Evolutionary conservation across 495 filamentous ascomycete genomes (phyloP).

Genomic region (Tuber melanosporum): DNA sequence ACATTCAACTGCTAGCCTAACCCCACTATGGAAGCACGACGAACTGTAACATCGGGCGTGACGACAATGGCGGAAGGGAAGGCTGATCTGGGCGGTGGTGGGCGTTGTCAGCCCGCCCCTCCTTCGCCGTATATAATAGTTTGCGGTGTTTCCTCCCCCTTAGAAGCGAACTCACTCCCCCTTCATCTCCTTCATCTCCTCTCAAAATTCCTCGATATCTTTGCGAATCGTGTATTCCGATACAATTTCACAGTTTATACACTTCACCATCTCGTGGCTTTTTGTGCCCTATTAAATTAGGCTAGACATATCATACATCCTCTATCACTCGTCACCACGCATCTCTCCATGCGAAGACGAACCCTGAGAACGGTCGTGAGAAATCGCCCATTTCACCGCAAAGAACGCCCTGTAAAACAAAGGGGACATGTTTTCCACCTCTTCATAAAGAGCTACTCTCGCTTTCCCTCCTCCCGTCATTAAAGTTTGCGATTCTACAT

Average conservation of each 20-base stretch:
- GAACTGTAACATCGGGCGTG: background rate
- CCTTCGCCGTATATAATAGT: background rate
- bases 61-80: background rate
- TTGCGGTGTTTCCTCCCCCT: background rate
- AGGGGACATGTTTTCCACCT: background rate
- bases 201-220: background rate
- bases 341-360: background rate
- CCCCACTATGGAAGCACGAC: background rate
- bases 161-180: background rate
- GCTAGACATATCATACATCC: background rate
- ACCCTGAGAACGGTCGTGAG: background rate
- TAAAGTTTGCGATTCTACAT: constrained; percentile 25
- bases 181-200: background rate
- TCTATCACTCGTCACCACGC: background rate
- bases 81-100: background rate
- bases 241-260: background rate
- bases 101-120: background rate
- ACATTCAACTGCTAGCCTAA: background rate
- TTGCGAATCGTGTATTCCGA: background rate
- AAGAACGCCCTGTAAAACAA: constrained; percentile 1
- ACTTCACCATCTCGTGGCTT: background rate
- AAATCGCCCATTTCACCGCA: background rate
- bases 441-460: constrained; percentile 16
- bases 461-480: constrained; percentile 12
- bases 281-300: background rate